phyloP scores from a whole-genome alignment of 2,329 filamentous ascomycete species.

The Trichophyton equinum region DNA sequence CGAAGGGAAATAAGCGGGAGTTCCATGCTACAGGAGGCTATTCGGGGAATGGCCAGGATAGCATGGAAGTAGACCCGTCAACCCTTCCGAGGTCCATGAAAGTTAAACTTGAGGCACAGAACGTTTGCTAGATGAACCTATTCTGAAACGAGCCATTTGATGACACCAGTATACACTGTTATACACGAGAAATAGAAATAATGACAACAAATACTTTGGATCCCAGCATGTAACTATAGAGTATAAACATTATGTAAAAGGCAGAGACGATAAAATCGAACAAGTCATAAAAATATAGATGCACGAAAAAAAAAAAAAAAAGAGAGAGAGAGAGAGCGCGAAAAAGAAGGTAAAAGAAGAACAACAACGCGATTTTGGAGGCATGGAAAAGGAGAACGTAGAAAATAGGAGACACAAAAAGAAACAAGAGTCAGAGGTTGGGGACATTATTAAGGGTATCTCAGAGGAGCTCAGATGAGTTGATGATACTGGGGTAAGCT shows the following conservation, averaged over 20 bases:
- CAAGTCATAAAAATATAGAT: background rate
- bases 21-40: slow-evolving; percentile 10
- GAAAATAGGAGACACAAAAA: too few species aligned
- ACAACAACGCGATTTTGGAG: too few species aligned
- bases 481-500: background rate
- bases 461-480: background rate
- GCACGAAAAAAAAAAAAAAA: background rate
- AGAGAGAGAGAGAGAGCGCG: background rate
- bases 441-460: slow-evolving; percentile 4
- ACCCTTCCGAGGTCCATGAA: background rate
- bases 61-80: slow-evolving; percentile 1
- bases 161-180: slow-evolving; percentile 8
- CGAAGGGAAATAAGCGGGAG: slow-evolving; percentile 13
- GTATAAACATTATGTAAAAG: slow-evolving; percentile 7
- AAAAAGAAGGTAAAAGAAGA: too few species aligned
- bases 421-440: too few species aligned
- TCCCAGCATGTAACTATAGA: background rate
- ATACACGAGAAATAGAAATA: slow-evolving; percentile 8
- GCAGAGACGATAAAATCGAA: background rate
- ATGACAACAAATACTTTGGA: background rate
- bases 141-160: background rate
- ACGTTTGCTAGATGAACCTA: background rate
- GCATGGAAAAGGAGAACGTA: too few species aligned
- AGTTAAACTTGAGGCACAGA: slow-evolving; percentile 13
- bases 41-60: background rate